Conservation (phyloP, 73 alveolate species). For the Halteria grandinella region DNA sequence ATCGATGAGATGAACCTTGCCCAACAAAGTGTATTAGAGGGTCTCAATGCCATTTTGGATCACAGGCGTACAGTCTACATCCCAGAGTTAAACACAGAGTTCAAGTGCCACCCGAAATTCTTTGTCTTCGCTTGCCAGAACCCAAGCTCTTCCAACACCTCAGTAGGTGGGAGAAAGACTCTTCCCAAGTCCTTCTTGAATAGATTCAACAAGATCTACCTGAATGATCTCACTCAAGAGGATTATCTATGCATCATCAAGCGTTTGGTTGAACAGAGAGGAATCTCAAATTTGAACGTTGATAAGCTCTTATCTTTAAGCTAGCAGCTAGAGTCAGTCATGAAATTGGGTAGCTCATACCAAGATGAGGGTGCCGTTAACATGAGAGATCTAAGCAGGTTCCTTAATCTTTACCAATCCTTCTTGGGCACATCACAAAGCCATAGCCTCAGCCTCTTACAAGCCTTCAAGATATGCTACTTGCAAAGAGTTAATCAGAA, state of each 20-base stretch:
- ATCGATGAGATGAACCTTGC: constrained; percentile 96
- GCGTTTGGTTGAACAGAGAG: constrained; percentile 1
- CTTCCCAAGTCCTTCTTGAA: constrained; percentile 98
- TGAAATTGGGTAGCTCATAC: constrained; percentile 34
- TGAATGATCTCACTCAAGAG: constrained; percentile 79
- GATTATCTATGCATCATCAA: constrained; percentile 75
- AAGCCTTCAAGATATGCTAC: constrained; percentile 50
- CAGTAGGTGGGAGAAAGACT: constrained; percentile 98
- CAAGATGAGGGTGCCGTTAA: constrained; percentile 55
- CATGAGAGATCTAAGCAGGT: constrained; percentile 60
- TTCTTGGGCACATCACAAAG: constrained; percentile 16
- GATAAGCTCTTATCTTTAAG: constrained; percentile 1
- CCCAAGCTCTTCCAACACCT: constrained; percentile 81
- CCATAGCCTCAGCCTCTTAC: too few relatives aligned
- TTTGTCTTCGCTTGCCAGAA: constrained; percentile 96
- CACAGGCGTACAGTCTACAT: constrained; percentile 94
- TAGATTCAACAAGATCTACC: constrained; percentile 95
- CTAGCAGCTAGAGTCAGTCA: constrained; percentile 1
- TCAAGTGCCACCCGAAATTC: constrained; percentile 89
- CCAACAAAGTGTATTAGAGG: constrained; percentile 95
- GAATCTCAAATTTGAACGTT: not conserved
- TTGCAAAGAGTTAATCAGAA: constrained; percentile 18
- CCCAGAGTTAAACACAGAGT: constrained; percentile 95
- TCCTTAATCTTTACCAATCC: constrained; percentile 20
- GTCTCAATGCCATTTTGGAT: constrained; percentile 98